A percentile compares a stretch with the other conserved stretches of the same genome.
Conservation (phyloP, 2,329 filamentous ascomycete genomes). For the Niveomyces coronatus region DNA sequence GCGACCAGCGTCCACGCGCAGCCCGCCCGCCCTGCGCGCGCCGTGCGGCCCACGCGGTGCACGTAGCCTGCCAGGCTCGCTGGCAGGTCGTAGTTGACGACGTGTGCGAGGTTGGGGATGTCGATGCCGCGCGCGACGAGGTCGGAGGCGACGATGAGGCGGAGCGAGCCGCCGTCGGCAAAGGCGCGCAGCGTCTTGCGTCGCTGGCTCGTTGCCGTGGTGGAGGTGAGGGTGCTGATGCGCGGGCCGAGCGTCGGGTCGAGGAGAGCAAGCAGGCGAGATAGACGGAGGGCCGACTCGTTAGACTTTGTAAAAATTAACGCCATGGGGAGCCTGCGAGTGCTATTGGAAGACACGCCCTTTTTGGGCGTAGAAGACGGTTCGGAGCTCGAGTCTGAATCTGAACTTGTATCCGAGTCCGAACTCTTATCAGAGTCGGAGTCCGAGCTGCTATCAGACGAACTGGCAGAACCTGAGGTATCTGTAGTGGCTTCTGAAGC, state of each 20-base stretch:
- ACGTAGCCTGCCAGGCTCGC: conserved; percentile 73
- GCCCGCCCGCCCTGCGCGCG: conserved; percentile 65
- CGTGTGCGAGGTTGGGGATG: conserved; percentile 65
- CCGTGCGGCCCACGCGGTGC: conserved; percentile 85
- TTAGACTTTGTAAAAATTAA: conserved; percentile 89
- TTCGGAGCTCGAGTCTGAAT: conserved; percentile 16
- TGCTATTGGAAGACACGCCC: conserved; percentile 11
- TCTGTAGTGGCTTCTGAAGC: conserved; percentile 23
- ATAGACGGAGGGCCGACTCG: conserved; percentile 77
- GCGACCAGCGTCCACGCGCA: conserved; percentile 80
- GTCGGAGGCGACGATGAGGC: conserved; percentile 81
- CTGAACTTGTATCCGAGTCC: conserved; percentile 26
- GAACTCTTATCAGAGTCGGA: too few species aligned
- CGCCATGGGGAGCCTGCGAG: conserved; percentile 33
- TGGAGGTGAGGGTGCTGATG: conserved; percentile 66
- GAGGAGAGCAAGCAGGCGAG: conserved; percentile 63
- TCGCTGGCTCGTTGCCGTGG: conserved; percentile 61
- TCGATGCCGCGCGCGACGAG: conserved; percentile 89
- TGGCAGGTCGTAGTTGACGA: conserved; percentile 91
- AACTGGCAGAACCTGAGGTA: too few species aligned
- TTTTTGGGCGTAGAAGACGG: conserved; percentile 4
- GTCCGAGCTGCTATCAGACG: conserved; percentile 11
- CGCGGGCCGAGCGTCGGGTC: conserved; percentile 44
- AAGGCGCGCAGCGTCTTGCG: conserved; percentile 61
- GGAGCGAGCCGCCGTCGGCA: conserved; percentile 53